phyloP scores from a whole-genome alignment of 2,329 filamentous ascomycete genomes.

The Colletotrichum australisinense region DNA sequence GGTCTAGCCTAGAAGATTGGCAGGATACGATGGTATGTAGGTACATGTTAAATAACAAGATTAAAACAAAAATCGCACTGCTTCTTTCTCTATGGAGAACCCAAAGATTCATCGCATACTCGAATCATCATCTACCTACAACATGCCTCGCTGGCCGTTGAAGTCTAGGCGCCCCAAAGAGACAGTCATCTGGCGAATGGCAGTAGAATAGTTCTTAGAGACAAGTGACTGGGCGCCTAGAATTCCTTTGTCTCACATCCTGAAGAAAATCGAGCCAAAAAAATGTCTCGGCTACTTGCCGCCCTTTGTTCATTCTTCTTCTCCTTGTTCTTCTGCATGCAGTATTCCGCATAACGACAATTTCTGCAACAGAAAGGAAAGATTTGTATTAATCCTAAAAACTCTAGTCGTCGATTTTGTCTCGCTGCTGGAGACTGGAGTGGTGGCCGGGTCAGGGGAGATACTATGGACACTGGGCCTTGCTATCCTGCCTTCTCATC shows the following conservation, averaged over 20 bases:
- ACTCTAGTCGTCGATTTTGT: not conserved
- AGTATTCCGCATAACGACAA: too few relatives aligned
- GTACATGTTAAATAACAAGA: too few relatives aligned
- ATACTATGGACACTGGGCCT: conserved; percentile 1
- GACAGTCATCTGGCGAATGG: not conserved
- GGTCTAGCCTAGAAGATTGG: too few relatives aligned
- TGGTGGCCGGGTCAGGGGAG: too few relatives aligned
- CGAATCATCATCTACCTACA: not conserved
- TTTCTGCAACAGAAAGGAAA: not conserved
- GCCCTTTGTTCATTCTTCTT: too few relatives aligned
- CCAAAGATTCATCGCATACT: too few relatives aligned
- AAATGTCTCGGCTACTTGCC: not conserved
- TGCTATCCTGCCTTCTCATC: not conserved
- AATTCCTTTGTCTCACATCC: not conserved
- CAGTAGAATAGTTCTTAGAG: not conserved
- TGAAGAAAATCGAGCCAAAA: not conserved
- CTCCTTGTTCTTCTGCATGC: too few relatives aligned
- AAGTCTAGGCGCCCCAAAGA: not conserved
- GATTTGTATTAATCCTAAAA: conserved; percentile 27
- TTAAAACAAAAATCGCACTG: too few relatives aligned
- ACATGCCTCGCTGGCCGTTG: not conserved
- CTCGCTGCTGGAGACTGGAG: not conserved
- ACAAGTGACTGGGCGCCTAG: not conserved
- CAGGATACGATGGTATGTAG: too few relatives aligned
- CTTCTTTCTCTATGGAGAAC: too few relatives aligned